Evolutionary conservation across 2,329 filamentous ascomycete genomes (phyloP), one percentile per base, ranked within the genome.

Genomic region (Sclerotinia sclerotiorum): DNA sequence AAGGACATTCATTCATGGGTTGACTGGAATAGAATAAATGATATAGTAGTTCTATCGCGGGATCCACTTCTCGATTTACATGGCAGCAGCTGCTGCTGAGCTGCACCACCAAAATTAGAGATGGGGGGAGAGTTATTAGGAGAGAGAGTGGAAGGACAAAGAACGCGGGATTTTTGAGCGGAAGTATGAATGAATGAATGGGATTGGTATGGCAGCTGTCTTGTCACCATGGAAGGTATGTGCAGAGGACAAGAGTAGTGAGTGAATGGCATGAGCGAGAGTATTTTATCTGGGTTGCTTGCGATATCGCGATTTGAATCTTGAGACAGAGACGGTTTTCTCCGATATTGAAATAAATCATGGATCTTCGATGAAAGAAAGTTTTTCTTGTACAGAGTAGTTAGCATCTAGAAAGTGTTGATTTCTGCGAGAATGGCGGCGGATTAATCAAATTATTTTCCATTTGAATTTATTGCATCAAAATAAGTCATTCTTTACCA

Each of bases 61-160:
- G 55, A 24, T 57, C 55, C 55, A 57, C 55, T 57, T 57, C 7
- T 42, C 32, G 21, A 57, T 56, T 15, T 56, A 21, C 21, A n/a
- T 21, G 35, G n/a, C 54, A 57, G 32, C 54, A 39, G 54, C 54
- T 55, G 19, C 54, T 57, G 54, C 54, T 55, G 19, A 35, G 5
- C 32, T 24, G 54, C 54, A 57, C 13, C 2, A 42, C n/a, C 54
- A 17, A 57, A 57, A 57, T 57, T 42, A 35, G 55, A 42, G 13
- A 57, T 57, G 55, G 32, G 32, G 32, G 32, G 42, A 32, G 35
- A 32, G 32, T 32, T 32, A 32, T n/a, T 39, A 39, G 35, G 32
- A 39, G 35, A 27, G 55, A 27, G 24, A 24, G 32, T 17, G 21
- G 32, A 57, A 39, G 55, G 32, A 42, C 7, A 17, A 24, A 17